These are phyloP conservation scores for Hanseniaspora uvarum DNA, from an alignment of 1,139 yeast genomes.

Conservation along the genomic window DNA sequence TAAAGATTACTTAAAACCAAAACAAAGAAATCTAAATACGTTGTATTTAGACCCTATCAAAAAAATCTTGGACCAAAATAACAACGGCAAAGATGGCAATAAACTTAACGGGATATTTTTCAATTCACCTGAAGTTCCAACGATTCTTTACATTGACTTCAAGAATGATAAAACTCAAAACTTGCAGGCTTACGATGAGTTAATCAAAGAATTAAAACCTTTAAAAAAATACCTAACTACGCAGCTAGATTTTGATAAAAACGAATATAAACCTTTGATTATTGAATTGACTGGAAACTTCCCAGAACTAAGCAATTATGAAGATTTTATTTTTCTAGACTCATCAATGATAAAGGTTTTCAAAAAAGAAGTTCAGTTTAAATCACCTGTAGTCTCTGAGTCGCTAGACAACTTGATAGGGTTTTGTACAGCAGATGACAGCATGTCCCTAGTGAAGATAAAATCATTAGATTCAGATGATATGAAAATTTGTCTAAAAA, in stretches of 20 bases:
- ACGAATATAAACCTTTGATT: slow-evolving; percentile 36
- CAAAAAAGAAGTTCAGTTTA: background rate
- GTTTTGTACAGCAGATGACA: slow-evolving; percentile 19
- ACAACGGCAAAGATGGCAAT: slow-evolving; percentile 16
- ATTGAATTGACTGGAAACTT: slow-evolving; percentile 38
- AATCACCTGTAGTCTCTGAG: slow-evolving; percentile 19
- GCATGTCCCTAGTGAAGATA: slow-evolving; percentile 17
- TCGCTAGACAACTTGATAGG: slow-evolving; percentile 23
- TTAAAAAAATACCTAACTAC: slow-evolving; percentile 34
- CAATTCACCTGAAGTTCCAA: slow-evolving; percentile 35
- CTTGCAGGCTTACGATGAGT: slow-evolving; percentile 28
- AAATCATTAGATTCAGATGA: slow-evolving; percentile 20
- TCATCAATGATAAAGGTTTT: slow-evolving; percentile 5
- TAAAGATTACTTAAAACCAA: slow-evolving; percentile 37
- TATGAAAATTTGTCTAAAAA: slow-evolving; percentile 28
- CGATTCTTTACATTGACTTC: slow-evolving; percentile 41
- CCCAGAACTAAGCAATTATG: slow-evolving; percentile 24
- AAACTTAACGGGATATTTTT: slow-evolving; percentile 36
- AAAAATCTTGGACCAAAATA: slow-evolving; percentile 39
- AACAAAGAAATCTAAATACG: slow-evolving; percentile 37
- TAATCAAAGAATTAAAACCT: slow-evolving; percentile 32
- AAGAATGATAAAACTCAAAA: slow-evolving; percentile 35
- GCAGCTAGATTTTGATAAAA: slow-evolving; percentile 24
- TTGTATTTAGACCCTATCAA: slow-evolving; percentile 49
- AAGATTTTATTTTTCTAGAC: slow-evolving; percentile 10